These are phyloP conservation scores for Claviceps capensis DNA, from an alignment of 2,329 filamentous ascomycete species.

Conservation along the genomic window DNA sequence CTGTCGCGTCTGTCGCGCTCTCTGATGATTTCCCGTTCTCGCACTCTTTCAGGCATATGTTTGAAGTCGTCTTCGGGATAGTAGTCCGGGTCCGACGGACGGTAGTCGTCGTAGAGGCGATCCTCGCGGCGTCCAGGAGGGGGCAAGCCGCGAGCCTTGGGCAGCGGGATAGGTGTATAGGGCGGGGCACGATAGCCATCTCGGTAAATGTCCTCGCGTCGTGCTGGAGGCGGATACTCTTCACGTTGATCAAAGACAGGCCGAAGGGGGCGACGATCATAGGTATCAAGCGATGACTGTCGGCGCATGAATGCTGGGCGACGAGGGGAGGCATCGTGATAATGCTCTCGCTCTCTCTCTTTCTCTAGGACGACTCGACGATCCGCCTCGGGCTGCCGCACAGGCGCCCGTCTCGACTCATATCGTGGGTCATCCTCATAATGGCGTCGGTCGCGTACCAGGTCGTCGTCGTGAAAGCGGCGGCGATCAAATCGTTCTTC, in stretches of 20 bases:
- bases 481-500: constrained; percentile 37
- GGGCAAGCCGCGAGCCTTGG: constrained; percentile 46
- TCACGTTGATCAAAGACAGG: constrained; percentile 38
- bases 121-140: constrained; percentile 44
- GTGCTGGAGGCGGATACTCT: constrained; percentile 48
- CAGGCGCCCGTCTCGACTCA: constrained; percentile 17
- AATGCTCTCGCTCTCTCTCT: constrained; percentile 37
- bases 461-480: constrained; percentile 32
- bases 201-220: constrained; percentile 32
- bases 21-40: constrained; percentile 47
- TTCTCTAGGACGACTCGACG: constrained; percentile 42
- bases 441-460: constrained; percentile 35
- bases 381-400: constrained; percentile 30
- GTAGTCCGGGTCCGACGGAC: constrained; percentile 50
- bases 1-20: constrained; percentile 29
- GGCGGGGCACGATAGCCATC: constrained; percentile 32
- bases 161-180: constrained; percentile 54
- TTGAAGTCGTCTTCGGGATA: constrained; percentile 63
- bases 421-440: constrained; percentile 40
- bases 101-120: constrained; percentile 50
- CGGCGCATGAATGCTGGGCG: constrained; percentile 60
- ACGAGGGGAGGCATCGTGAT: constrained; percentile 35
- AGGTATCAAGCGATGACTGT: constrained; percentile 83
- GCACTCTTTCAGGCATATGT: constrained; percentile 42
- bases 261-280: constrained; percentile 56